A percentile compares a stretch with the other conserved stretches of the same genome.
Conservation (phyloP, 352 stramenopile genomes). For the Pythium phragmitis region DNA sequence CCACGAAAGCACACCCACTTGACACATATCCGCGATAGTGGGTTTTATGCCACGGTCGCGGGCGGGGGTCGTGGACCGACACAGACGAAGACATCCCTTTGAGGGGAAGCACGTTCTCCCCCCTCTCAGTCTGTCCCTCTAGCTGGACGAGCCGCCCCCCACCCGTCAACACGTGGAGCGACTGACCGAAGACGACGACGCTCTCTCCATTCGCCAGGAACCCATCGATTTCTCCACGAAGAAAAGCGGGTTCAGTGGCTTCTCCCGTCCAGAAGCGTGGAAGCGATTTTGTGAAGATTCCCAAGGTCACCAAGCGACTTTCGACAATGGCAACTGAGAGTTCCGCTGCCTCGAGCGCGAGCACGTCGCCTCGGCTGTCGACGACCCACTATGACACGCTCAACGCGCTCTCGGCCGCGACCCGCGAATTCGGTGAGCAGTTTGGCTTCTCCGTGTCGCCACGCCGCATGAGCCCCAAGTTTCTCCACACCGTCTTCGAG, state of each 20-base stretch:
- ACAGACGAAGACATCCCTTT: constrained; percentile 15
- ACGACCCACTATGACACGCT: constrained; percentile 58
- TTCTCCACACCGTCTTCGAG: constrained; percentile 68
- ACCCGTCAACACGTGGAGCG: no score
- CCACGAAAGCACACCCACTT: background rate
- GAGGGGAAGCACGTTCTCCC: background rate
- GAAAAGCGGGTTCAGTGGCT: background rate
- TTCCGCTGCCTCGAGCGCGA: constrained; percentile 34
- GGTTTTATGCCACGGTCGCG: constrained; percentile 24
- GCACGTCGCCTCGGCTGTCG: constrained; percentile 37
- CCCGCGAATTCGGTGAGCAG: constrained; percentile 71
- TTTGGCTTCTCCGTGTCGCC: constrained; percentile 43
- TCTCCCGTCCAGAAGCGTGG: background rate
- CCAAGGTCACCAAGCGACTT: background rate
- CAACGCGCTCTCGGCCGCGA: constrained; percentile 74
- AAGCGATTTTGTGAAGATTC: background rate
- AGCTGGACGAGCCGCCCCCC: no score
- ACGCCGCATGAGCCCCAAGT: constrained; percentile 55
- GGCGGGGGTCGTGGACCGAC: constrained; percentile 11
- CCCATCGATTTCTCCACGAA: background rate
- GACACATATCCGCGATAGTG: constrained; percentile 9
- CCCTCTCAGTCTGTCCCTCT: background rate
- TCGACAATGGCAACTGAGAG: constrained; percentile 12
- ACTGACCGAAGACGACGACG: no score
- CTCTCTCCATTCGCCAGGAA: no score